Evolutionary conservation across 139 green algal species (phyloP).

Genomic region (Desmodesmus armatus): DNA sequence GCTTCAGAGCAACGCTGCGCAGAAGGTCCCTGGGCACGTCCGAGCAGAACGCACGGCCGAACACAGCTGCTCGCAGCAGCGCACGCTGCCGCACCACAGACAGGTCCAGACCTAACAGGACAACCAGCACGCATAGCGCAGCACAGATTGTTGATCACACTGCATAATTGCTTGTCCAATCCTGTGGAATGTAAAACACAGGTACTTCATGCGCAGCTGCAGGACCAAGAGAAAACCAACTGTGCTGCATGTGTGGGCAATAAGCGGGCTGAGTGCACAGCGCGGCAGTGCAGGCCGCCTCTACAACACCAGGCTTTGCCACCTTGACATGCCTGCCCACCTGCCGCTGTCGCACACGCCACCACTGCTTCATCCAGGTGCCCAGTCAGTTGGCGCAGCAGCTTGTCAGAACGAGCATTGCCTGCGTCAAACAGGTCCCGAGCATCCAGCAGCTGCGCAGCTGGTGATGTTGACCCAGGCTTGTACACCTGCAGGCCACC

Average conservation of each 20-base stretch:
- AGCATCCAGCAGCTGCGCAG: constrained; percentile 83
- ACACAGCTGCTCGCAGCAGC: constrained; percentile 73
- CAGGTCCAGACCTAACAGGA: constrained; percentile 56
- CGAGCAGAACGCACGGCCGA: constrained; percentile 76
- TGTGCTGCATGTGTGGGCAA: neutral
- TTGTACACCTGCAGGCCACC: constrained; percentile 65
- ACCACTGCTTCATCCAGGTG: constrained; percentile 68
- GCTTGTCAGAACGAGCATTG: constrained; percentile 63
- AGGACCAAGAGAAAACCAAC: too few relatives aligned
- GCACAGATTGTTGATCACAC: too few relatives aligned
- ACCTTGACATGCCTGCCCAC: neutral
- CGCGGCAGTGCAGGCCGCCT: neutral
- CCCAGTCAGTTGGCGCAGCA: constrained; percentile 59
- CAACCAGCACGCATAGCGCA: neutral
- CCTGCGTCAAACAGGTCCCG: constrained; percentile 82
- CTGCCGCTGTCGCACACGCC: constrained; percentile 73
- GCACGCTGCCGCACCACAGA: constrained; percentile 47
- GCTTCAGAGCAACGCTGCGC: constrained; percentile 51
- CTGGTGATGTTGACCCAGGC: constrained; percentile 67
- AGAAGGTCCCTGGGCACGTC: constrained; percentile 53
- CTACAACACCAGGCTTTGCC: neutral
- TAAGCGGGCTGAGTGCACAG: neutral
- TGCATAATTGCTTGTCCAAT: neutral
- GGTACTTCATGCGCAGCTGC: neutral
- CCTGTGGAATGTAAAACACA: neutral